Base-by-base conservation (phyloP, 2,329 filamentous ascomycete genomes). In the Curvularia sp. region DNA sequence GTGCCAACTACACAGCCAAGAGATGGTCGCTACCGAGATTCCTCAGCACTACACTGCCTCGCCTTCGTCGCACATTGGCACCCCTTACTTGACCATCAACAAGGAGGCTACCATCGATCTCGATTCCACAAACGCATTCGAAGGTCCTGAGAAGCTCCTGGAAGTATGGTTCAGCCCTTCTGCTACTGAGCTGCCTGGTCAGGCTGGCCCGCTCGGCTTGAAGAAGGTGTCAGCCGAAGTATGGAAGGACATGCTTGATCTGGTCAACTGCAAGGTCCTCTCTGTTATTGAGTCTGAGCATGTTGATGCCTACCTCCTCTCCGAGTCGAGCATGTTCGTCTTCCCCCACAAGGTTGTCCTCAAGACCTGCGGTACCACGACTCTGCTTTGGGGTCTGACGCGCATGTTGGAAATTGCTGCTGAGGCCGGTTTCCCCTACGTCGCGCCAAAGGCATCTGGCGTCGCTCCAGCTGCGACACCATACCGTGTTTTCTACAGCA, bases 251-350 rank as follows among this genome's bases (percentile, higher is more conserved):
- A 97, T 99, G 95, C 86, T 99, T 59, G 95, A 99, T 76, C 85
- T 97, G 74, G 95, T 99, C 80, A 96, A 97, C 78, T 99, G 95
- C 88, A 95, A 99, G 82, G 93, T 99, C 54, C 84, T 99, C 55
- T 99, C 95, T 3, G 90, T 97, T 62, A 87, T 99, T 64, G 89
- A 94, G 75, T 97, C 94, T 23, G 93, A 97, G 64, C 89, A 94
- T 74, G 90, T 98, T 70, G 95, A 99, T 75, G 94, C 95, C 65
- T 99, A 99, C 76, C 87, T 99, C 6, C 85, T 99, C 55, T 99
- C 95, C 63, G 95, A 99, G 81, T 98, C 95, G 39, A 98, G 95
- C 90, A 97, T 99, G 93, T 99, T 99, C 77, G 92, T 99, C 70
- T 99, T 97, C 79, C 93, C 93, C n/a, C 95, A 99, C 86, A 99